Percentiles rank a stretch among this genome's conserved stretches.
Conservation (phyloP, 2,329 filamentous ascomycete genomes). For the Stromatinia cepivora region DNA sequence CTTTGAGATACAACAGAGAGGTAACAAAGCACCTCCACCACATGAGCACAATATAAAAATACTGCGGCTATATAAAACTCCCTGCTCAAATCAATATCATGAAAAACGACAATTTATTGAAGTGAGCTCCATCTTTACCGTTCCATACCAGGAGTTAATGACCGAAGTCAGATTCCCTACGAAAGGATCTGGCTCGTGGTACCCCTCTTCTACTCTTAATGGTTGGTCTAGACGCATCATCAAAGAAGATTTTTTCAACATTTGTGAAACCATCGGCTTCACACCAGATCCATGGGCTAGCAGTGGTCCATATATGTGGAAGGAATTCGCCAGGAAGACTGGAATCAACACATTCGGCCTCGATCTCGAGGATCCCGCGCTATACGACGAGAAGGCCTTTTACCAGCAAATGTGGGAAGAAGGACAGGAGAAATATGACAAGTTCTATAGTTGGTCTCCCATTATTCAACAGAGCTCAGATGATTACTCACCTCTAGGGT, state of each 20-base stretch:
- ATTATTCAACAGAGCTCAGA: too few species aligned
- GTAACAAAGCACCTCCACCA: not conserved
- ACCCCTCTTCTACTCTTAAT: conserved; percentile 6
- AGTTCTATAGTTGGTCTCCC: not conserved
- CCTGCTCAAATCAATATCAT: not conserved
- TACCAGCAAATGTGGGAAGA: not conserved
- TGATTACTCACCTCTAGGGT: not conserved
- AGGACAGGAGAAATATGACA: not conserved
- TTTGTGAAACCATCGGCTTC: conserved; percentile 1
- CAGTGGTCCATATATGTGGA: conserved; percentile 17
- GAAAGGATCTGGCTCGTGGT: not conserved
- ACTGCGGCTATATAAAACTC: not conserved
- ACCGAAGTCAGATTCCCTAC: not conserved
- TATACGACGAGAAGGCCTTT: conserved; percentile 10
- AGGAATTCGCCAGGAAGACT: conserved; percentile 2
- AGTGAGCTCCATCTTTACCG: not conserved
- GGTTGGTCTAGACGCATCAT: not conserved
- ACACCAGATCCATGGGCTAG: conserved; percentile 5
- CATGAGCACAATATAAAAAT: not conserved
- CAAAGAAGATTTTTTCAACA: not conserved
- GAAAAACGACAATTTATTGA: not conserved
- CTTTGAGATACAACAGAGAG: not conserved
- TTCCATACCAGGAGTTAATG: not conserved
- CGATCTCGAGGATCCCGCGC: conserved; percentile 6
- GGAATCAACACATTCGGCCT: conserved; percentile 10